phyloP scores from a whole-genome alignment of 306 rosid species.

The Trifolium fragiferum region DNA sequence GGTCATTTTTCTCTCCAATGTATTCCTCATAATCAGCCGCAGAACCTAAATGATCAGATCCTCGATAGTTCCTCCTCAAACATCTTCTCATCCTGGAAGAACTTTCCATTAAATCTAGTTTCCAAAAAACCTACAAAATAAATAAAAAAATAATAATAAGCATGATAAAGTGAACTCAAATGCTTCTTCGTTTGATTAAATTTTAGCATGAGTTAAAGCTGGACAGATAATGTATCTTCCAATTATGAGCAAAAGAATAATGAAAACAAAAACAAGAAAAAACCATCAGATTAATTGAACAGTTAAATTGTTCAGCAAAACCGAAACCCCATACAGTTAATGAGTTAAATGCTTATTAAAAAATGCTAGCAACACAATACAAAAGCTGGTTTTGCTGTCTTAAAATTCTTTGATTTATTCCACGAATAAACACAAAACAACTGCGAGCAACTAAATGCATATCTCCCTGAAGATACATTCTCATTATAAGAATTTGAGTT shows the following conservation, averaged over 20 bases:
- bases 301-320: constrained; percentile 42
- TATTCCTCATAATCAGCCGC: constrained; percentile 78
- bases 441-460: constrained; percentile 23
- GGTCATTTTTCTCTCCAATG: constrained; percentile 48
- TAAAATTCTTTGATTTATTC: constrained; percentile 6
- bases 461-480: constrained; percentile 27
- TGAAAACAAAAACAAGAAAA: constrained; percentile 24
- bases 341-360: background rate
- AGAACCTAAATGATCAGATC: constrained; percentile 91
- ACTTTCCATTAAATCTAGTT: constrained; percentile 94
- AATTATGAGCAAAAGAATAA: background rate
- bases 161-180: constrained; percentile 27
- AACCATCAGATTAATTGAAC: constrained; percentile 24
- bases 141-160: constrained; percentile 23
- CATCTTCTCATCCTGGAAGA: constrained; percentile 91
- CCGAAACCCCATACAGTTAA: constrained; percentile 9
- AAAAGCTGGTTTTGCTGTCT: constrained; percentile 33
- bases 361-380: background rate
- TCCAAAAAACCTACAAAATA: constrained; percentile 86
- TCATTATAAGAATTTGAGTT: background rate
- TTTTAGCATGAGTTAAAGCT: constrained; percentile 18
- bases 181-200: constrained; percentile 3
- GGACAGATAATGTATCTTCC: constrained; percentile 32
- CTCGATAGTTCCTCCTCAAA: constrained; percentile 81
- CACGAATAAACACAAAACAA: constrained; percentile 21